These are phyloP conservation scores for Pleurotus sapidus DNA, from an alignment of 768 basidiomycete species.

Conservation along the genomic window DNA sequence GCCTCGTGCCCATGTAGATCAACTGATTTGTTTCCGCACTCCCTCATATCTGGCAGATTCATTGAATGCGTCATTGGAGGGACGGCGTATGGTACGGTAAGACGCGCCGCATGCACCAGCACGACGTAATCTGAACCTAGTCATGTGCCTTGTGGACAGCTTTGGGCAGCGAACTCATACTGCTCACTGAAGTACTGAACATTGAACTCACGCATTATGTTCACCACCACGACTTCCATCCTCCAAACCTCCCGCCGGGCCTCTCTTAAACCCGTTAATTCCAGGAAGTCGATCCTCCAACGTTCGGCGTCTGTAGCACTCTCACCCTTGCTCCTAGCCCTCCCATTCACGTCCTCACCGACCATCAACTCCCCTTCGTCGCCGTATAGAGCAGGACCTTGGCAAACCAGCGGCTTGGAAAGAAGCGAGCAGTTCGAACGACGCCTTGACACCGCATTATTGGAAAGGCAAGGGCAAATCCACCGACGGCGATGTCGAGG, in stretches of 20 bases:
- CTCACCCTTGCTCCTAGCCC: conserved; percentile 28
- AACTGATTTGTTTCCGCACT: too few species aligned
- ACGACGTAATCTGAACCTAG: too few species aligned
- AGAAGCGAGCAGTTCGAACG: neutral
- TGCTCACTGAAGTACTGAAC: too few species aligned
- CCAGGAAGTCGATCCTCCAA: conserved; percentile 38
- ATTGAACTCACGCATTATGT: conserved; percentile 1
- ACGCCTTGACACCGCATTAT: neutral
- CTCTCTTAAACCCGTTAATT: conserved; percentile 9
- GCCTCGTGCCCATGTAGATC: too few species aligned
- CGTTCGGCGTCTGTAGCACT: conserved; percentile 34
- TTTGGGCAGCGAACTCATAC: too few species aligned
- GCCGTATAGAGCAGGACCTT: conserved; percentile 47
- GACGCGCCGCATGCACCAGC: too few species aligned
- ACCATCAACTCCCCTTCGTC: conserved; percentile 61
- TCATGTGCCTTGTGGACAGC: too few species aligned
- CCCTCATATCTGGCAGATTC: too few species aligned
- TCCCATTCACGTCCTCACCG: conserved; percentile 32
- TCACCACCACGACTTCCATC: conserved; percentile 4
- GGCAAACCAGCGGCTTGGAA: conserved; percentile 13
- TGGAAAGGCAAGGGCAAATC: conserved; percentile 32
- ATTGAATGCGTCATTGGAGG: too few species aligned
- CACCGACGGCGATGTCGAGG: conserved; percentile 15
- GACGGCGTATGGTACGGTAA: too few species aligned
- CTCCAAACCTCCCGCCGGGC: neutral